phyloP scores from a whole-genome alignment of 2,329 filamentous ascomycete genomes.

The Parastagonospora avenae region DNA sequence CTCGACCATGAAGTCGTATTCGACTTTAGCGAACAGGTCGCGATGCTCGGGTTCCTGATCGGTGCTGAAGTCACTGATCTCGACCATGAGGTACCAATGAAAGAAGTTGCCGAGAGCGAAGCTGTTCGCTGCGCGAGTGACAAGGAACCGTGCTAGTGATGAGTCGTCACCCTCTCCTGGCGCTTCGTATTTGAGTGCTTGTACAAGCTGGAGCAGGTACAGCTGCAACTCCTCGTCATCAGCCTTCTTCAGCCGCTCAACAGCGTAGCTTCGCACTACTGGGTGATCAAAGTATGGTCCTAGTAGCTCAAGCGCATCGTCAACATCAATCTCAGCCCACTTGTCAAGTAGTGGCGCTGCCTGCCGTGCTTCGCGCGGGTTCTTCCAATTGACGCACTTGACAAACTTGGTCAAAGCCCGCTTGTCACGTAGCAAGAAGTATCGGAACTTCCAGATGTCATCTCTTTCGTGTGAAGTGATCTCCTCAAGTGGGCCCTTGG shows the following conservation, averaged over 20 bases:
- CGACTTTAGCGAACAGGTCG: constrained; percentile 88
- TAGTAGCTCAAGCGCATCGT: constrained; percentile 91
- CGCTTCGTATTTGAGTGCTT: constrained; percentile 78
- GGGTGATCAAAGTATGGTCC: constrained; percentile 90
- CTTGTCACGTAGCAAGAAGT: constrained; percentile 92
- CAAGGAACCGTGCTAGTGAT: constrained; percentile 86
- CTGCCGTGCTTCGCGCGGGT: constrained; percentile 82
- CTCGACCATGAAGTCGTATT: constrained; percentile 94
- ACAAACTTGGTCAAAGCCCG: constrained; percentile 89
- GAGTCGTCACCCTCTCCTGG: constrained; percentile 72
- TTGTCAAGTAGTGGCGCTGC: constrained; percentile 87
- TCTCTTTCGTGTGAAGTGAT: constrained; percentile 92
- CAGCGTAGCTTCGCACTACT: constrained; percentile 88
- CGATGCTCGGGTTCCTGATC: constrained; percentile 77
- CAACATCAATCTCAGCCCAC: constrained; percentile 96
- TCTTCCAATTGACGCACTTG: constrained; percentile 95
- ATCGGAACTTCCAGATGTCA: constrained; percentile 95
- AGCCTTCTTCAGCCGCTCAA: constrained; percentile 87
- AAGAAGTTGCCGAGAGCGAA: constrained; percentile 93
- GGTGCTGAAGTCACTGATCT: constrained; percentile 82
- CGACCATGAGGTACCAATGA: constrained; percentile 98
- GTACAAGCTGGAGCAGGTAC: constrained; percentile 91
- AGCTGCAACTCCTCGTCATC: constrained; percentile 90
- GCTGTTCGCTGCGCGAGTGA: constrained; percentile 84
- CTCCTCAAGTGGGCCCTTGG: constrained; percentile 88